Evolutionary conservation across 1,139 yeast species (phyloP).

Genomic region (Geotrichum klebahnii): DNA sequence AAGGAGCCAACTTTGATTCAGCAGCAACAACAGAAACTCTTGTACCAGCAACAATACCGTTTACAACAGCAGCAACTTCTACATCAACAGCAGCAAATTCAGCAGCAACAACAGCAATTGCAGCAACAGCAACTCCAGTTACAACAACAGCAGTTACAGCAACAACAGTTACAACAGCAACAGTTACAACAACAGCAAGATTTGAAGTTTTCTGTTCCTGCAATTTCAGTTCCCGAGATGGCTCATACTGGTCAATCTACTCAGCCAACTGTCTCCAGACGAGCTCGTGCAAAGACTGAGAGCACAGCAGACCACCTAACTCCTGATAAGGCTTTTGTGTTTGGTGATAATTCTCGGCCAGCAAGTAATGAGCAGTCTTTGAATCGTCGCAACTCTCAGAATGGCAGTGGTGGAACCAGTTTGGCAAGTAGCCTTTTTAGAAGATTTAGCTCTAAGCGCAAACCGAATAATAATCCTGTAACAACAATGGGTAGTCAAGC

Average conservation of each 20-base stretch:
- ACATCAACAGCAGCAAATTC: neutral
- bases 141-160: constrained; percentile 1
- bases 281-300: constrained; percentile 30
- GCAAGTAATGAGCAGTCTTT: neutral
- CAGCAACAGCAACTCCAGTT: neutral
- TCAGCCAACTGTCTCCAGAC: too few relatives aligned
- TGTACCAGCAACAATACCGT: constrained; percentile 9
- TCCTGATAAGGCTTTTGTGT: constrained; percentile 18
- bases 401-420: constrained; percentile 19
- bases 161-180: constrained; percentile 16
- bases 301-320: constrained; percentile 24
- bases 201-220: too few relatives aligned
- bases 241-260: too few relatives aligned
- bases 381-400: constrained; percentile 6
- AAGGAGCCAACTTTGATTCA: constrained; percentile 25
- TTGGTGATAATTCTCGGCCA: constrained; percentile 13
- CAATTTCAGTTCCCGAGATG: too few relatives aligned
- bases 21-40: constrained; percentile 20
- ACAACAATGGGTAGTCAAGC: neutral
- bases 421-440: constrained; percentile 31
- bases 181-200: constrained; percentile 19
- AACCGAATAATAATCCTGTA: constrained; percentile 21
- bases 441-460: constrained; percentile 31
- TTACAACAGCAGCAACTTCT: neutral
- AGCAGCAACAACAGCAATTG: neutral